phyloP scores from a whole-genome alignment of 2,329 filamentous ascomycete genomes.

The Verticillium nonalfalfae region DNA sequence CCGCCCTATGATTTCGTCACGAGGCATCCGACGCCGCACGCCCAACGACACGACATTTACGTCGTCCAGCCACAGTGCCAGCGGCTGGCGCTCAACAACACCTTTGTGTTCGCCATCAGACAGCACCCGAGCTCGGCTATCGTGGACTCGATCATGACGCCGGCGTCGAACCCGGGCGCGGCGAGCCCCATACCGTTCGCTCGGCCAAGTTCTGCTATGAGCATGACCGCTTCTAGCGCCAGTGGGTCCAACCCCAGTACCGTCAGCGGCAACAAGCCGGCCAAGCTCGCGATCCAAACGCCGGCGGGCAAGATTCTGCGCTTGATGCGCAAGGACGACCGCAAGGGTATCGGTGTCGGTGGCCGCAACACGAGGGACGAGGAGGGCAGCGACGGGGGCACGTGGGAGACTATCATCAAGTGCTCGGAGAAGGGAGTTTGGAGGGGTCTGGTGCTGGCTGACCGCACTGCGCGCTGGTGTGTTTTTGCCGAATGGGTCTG shows the following conservation, averaged over 20 bases:
- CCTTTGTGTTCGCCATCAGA: slow-evolving; percentile 92
- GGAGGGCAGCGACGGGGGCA: slow-evolving; percentile 61
- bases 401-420: slow-evolving; percentile 89
- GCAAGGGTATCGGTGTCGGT: slow-evolving; percentile 44
- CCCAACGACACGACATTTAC: slow-evolving; percentile 95
- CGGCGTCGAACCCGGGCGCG: slow-evolving; percentile 39
- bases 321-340: slow-evolving; percentile 74
- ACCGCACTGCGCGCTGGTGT: slow-evolving; percentile 80
- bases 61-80: slow-evolving; percentile 93
- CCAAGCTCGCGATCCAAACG: slow-evolving; percentile 91
- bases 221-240: slow-evolving; percentile 53
- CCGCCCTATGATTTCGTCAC: slow-evolving; percentile 90
- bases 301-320: slow-evolving; percentile 92
- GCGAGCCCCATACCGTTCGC: slow-evolving; percentile 55
- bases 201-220: slow-evolving; percentile 57
- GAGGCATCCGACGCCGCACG: slow-evolving; percentile 92
- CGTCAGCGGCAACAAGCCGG: slow-evolving; percentile 58
- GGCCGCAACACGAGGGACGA: slow-evolving; percentile 40
- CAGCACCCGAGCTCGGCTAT: slow-evolving; percentile 68
- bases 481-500: slow-evolving; percentile 88
- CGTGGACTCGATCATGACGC: slow-evolving; percentile 31
- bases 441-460: slow-evolving; percentile 75
- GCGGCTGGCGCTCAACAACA: slow-evolving; percentile 86
- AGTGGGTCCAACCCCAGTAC: slow-evolving; percentile 52
- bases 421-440: slow-evolving; percentile 76